Conservation (phyloP, 2,329 filamentous ascomycete species). For the Colletotrichum caudatum region DNA sequence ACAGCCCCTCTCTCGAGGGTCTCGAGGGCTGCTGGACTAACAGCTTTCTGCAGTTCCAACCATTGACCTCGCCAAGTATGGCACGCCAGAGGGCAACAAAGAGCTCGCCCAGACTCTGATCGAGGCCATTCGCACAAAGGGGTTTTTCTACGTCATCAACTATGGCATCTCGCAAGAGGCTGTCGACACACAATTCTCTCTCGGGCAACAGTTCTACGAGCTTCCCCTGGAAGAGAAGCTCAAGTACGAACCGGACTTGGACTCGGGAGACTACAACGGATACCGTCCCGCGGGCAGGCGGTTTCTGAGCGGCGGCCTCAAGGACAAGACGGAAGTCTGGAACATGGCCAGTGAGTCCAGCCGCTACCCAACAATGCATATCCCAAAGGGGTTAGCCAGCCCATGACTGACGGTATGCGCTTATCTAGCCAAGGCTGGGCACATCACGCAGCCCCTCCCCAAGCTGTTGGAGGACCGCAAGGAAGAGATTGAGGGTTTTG, state of each 20-base stretch:
- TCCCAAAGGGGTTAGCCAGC: too few relatives aligned
- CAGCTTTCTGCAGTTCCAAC: constrained; percentile 46
- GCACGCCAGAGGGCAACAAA: constrained; percentile 48
- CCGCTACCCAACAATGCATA: background rate
- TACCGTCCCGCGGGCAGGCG: constrained; percentile 62
- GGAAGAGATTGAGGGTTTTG: constrained; percentile 68
- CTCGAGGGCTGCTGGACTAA: background rate
- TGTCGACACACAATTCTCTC: constrained; percentile 69
- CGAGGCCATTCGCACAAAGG: constrained; percentile 52
- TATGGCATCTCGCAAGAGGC: constrained; percentile 69
- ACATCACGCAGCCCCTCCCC: constrained; percentile 52
- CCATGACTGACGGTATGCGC: background rate
- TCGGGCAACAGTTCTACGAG: constrained; percentile 65
- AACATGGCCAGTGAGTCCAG: constrained; percentile 52
- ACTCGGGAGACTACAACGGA: constrained; percentile 67
- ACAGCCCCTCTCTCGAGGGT: background rate
- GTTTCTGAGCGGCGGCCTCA: constrained; percentile 52
- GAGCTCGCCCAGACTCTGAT: constrained; percentile 48
- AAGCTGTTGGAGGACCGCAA: constrained; percentile 61
- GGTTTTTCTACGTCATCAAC: constrained; percentile 72
- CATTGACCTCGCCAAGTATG: constrained; percentile 52
- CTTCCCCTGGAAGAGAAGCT: constrained; percentile 71
- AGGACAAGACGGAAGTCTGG: constrained; percentile 54
- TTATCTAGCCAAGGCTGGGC: constrained; percentile 47
- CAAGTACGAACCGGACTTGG: constrained; percentile 62